A percentile compares a stretch with the other conserved stretches of the same genome.
Conservation (phyloP, 1,139 yeast species). For the Pichia sp. region DNA sequence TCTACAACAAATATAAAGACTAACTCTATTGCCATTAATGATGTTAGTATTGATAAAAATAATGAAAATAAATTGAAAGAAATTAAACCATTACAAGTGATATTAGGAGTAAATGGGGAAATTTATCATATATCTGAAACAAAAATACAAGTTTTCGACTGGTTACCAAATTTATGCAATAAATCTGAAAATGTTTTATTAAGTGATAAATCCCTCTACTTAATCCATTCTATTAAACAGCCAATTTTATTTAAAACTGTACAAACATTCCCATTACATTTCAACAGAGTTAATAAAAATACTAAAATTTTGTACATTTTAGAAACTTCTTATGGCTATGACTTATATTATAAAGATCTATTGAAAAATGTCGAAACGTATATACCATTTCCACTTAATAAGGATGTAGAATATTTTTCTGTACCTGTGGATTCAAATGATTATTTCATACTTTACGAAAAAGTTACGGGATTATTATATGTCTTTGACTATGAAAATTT, state of each 20-base stretch:
- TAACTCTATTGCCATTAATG: no score
- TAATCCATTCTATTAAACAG: neutral
- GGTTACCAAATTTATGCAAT: neutral
- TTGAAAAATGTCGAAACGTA: neutral
- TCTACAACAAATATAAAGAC: neutral
- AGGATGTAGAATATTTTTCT: neutral
- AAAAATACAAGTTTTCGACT: neutral
- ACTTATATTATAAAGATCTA: neutral
- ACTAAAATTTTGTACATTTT: neutral
- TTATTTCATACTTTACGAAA: conserved; percentile 18
- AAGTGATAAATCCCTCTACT: neutral
- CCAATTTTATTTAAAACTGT: neutral
- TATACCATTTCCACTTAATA: neutral
- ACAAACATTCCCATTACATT: neutral
- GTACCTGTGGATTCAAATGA: conserved; percentile 12
- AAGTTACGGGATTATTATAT: conserved; percentile 14
- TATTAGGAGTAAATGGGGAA: conserved; percentile 1
- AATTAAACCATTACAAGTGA: no score
- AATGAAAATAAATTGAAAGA: neutral
- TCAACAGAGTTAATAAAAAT: neutral
- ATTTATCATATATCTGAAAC: neutral
- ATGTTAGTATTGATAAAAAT: neutral
- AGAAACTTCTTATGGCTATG: neutral
- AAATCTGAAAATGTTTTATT: neutral
- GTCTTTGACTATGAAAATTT: conserved; percentile 8